phyloP scores from a whole-genome alignment of 352 stramenopile genomes.

The Globisporangium heterothallicum region DNA sequence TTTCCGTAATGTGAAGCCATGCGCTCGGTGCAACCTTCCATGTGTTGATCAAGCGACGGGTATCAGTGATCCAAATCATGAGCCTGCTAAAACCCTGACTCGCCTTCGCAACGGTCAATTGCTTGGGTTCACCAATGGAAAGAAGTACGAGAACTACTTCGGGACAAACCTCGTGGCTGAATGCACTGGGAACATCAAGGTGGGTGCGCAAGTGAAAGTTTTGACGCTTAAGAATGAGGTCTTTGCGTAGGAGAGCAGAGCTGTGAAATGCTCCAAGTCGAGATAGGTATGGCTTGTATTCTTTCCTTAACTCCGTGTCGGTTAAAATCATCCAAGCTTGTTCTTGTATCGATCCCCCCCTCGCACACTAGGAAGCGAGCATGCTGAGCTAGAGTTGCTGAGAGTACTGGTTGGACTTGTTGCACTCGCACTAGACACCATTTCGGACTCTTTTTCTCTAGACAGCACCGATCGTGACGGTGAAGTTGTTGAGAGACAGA shows the following conservation, averaged over 20 bases:
- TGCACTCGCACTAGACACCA: too few species aligned
- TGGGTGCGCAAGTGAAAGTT: conserved; percentile 53
- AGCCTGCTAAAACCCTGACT: conserved; percentile 49
- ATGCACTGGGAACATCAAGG: conserved; percentile 20
- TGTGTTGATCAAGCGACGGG: conserved; percentile 69
- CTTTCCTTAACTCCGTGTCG: too few species aligned
- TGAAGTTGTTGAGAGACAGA: background rate
- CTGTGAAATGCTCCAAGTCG: background rate
- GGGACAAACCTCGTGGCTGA: conserved; percentile 72
- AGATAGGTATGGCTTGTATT: background rate
- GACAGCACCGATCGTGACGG: conserved; percentile 7
- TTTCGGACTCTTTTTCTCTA: conserved; percentile 12
- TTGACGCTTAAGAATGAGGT: conserved; percentile 62
- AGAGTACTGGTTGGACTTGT: background rate
- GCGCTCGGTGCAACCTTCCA: conserved; percentile 67
- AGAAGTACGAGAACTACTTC: conserved; percentile 60
- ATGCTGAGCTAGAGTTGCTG: conserved; percentile 11
- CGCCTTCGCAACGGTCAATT: conserved; percentile 50
- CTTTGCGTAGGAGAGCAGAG: conserved; percentile 25
- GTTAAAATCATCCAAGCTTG: conserved; percentile 7
- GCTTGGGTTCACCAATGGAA: conserved; percentile 53
- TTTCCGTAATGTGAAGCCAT: conserved; percentile 76
- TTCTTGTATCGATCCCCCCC: conserved; percentile 53
- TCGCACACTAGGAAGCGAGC: conserved; percentile 44
- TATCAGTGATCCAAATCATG: conserved; percentile 31